Base-by-base conservation (phyloP, 1,139 yeast genomes). In the Geotrichum reessii region DNA sequence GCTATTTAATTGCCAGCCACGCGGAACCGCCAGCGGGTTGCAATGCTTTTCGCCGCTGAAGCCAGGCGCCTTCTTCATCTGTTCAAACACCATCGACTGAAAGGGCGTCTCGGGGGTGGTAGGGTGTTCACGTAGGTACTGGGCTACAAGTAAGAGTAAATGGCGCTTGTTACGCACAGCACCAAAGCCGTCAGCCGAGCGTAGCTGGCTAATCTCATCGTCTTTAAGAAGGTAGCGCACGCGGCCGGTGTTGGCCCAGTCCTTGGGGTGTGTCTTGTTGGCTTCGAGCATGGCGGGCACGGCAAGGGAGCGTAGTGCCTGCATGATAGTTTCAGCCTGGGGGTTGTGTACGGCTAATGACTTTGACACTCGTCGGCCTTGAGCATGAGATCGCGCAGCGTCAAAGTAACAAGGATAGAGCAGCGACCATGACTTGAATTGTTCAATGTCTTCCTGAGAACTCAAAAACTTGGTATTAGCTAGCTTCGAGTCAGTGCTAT, bases 191-290 rank as follows among this genome's bases (percentile, higher is more conserved):
- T 57, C 56, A 0, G 57, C 54, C 11, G 17, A 7, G 14, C 58
- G 27, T 19, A 63, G 55, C 11, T 61, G 63, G 28, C 58, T 53
- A 50, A 63, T 53, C 74, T 74, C 66, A 46, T 19, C 83, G 81
- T 61, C 79, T 79, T 67, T 85, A 47, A 87, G 66, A 53, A 83
- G 75, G 22, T 91, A 87, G 65, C 96, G 81, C 46, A 93, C 93
- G 66, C 98, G 81, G 14, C 99, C 99, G 1, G 97, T 95, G 70
- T 93, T 93, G 62, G 98, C 96, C 81, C 87, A 93, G 74, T 93
- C 99, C 71, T 91, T 96, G 11, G 99, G 99, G 73, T 93, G 99
- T 2, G 87, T 75, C 74, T 91, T 93, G 63, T 87, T 90, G 63
- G 93, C 84, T 70, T 65, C 81, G 68, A 71, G 65, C 31, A 74